Conservation (phyloP, 2,329 filamentous ascomycete species). For the Cercospora brassicicola region DNA sequence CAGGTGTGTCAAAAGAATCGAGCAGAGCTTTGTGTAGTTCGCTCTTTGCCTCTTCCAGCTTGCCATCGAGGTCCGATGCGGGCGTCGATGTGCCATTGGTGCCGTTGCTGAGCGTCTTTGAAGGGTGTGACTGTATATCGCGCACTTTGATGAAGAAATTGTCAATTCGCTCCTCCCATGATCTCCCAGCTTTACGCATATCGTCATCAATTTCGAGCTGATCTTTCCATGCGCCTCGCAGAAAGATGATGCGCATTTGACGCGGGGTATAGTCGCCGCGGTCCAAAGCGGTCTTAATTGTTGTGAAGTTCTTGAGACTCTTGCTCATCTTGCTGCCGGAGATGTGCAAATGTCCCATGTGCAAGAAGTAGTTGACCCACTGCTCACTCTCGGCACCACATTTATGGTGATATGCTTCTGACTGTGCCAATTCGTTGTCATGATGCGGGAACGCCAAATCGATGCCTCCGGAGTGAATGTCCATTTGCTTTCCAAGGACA, state of each 20-base stretch:
- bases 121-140: slow-evolving; percentile 44
- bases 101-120: slow-evolving; percentile 9
- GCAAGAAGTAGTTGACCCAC: slow-evolving; percentile 95
- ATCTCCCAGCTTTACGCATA: slow-evolving; percentile 66
- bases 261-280: slow-evolving; percentile 72
- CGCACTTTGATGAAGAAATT: slow-evolving; percentile 65
- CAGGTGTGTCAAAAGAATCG: slow-evolving; percentile 85
- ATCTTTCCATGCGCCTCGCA: slow-evolving; percentile 86
- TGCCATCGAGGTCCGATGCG: slow-evolving; percentile 42
- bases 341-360: slow-evolving; percentile 91
- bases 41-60: slow-evolving; percentile 56
- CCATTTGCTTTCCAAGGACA: slow-evolving; percentile 78
- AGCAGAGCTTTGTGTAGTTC: slow-evolving; percentile 66
- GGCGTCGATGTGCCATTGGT: slow-evolving; percentile 37
- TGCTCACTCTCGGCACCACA: slow-evolving; percentile 51
- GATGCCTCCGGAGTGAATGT: slow-evolving; percentile 90
- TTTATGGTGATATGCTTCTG: slow-evolving; percentile 73
- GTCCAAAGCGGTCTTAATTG: slow-evolving; percentile 77
- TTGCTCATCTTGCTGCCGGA: slow-evolving; percentile 95
- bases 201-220: slow-evolving; percentile 83
- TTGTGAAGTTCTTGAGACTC: slow-evolving; percentile 92
- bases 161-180: slow-evolving; percentile 78
- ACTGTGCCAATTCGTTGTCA: slow-evolving; percentile 89
- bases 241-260: slow-evolving; percentile 78
- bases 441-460: slow-evolving; percentile 91